Base-by-base conservation (phyloP, 371 early-diverging fungal species). In the Mortierella sp. region DNA sequence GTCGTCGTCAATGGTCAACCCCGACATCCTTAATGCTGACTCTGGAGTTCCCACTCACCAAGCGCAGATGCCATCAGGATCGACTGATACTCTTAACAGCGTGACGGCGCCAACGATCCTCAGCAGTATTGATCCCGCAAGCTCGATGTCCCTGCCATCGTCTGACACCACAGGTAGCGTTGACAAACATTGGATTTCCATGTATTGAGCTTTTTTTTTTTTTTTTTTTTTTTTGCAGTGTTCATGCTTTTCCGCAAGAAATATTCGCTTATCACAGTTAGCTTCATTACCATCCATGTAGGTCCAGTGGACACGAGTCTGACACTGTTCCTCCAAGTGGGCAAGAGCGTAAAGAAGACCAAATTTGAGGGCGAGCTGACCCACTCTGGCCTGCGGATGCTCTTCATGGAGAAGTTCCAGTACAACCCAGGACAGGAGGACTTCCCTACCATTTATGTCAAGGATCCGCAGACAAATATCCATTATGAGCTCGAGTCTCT, bases 401-500 rank as follows among this genome's bases (percentile, higher is more conserved):
- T 92, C 27, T 94, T 94, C 74, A 89, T 94, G 75, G 94, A 94
- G 73, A 91, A 91, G 71, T 94, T 94, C 70, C 91, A 89, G 75
- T 92, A 93, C 81, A 90, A 91, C 32, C 90, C 93, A 21, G 90
- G 93, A 4, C 90, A 92, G 72, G 89, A 91, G 10, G 91, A 93
- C 77, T 94, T 94, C 49, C 93, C 94, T 3, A 91, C 80, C 27
- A 92, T 95, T 43, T 95, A 96, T 78, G 93, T 96, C 48, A 90
- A 90, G 44, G 95, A 95, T 72, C 89, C 93, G 1, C 75, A 88
- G 8, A 78, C 90, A 7, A 89, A 89, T 48, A 89, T 95, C 21
- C 91, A 91, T 16, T 95, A 96, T 74, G 95, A 95, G 74, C 90
- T 96, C 18, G 94, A 93, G 65, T 91, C 95, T 76, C 79, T 94